Percentiles rank a stretch among this genome's conserved stretches.
phyloP scores from a whole-genome alignment of 1,284 basidiomycete genomes.

The Bondarzewia mesenterica region DNA sequence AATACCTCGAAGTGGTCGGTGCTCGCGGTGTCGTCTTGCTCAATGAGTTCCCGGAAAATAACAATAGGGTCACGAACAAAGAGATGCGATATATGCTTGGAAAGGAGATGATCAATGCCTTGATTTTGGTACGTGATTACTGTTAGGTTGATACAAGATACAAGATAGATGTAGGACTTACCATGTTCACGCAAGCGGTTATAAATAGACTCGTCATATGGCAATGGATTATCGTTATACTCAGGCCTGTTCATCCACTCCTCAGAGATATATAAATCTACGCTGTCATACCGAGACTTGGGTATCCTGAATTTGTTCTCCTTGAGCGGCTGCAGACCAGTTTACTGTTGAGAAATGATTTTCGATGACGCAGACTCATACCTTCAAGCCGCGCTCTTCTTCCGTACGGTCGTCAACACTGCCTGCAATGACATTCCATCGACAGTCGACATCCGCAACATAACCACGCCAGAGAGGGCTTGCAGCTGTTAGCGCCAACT shows the following conservation, averaged over 20 bases:
- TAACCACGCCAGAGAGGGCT: constrained; percentile 94
- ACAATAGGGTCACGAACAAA: constrained; percentile 98
- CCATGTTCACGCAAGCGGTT: constrained; percentile 67
- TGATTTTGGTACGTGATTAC: not conserved
- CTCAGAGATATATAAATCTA: constrained; percentile 89
- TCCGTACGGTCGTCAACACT: constrained; percentile 95
- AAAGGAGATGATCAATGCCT: constrained; percentile 86
- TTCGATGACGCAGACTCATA: constrained; percentile 18
- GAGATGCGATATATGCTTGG: constrained; percentile 90
- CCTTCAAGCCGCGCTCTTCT: constrained; percentile 87
- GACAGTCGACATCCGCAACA: constrained; percentile 92
- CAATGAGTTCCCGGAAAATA: constrained; percentile 88
- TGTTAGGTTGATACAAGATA: not conserved
- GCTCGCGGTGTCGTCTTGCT: constrained; percentile 83
- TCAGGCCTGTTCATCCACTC: constrained; percentile 83
- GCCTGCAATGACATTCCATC: constrained; percentile 98
- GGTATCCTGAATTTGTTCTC: constrained; percentile 75
- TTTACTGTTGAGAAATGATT: not conserved
- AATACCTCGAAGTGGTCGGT: constrained; percentile 95
- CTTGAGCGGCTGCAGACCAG: constrained; percentile 57
- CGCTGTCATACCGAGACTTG: constrained; percentile 96
- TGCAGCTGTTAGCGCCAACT: constrained; percentile 92
- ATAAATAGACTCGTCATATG: constrained; percentile 73
- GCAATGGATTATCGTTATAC: constrained; percentile 87
- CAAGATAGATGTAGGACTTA: constrained; percentile 25